Conservation (phyloP, 2,329 filamentous ascomycete genomes). For the Blastomyces silverae region DNA sequence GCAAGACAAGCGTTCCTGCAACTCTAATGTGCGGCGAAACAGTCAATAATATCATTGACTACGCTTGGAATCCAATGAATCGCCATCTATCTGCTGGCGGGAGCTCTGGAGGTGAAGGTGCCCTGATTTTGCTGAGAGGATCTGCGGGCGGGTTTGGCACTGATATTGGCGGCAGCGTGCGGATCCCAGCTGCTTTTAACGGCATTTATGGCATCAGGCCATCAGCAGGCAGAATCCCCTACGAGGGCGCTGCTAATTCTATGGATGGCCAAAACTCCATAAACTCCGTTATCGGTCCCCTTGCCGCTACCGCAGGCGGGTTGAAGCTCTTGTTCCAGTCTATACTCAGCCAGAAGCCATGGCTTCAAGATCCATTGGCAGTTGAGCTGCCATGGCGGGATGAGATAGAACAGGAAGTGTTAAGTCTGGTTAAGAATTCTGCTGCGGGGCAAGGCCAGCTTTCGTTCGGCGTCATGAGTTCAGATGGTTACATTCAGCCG, state of each 20-base stretch:
- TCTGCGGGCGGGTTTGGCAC: slow-evolving; percentile 53
- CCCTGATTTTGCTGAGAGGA: slow-evolving; percentile 50
- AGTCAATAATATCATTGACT: slow-evolving; percentile 55
- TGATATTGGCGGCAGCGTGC: slow-evolving; percentile 51
- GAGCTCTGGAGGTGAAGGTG: slow-evolving; percentile 54
- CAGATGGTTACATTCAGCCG: slow-evolving; percentile 47
- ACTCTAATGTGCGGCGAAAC: slow-evolving; percentile 55
- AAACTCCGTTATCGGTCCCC: slow-evolving; percentile 56
- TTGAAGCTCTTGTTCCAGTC: slow-evolving; percentile 52
- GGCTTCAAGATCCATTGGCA: slow-evolving; percentile 60
- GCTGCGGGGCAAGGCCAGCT: slow-evolving; percentile 36
- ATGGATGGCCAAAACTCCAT: slow-evolving; percentile 60
- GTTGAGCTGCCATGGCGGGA: slow-evolving; percentile 60
- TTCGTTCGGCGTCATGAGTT: slow-evolving; percentile 49
- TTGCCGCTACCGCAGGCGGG: slow-evolving; percentile 51
- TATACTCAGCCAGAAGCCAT: slow-evolving; percentile 54
- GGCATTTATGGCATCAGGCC: slow-evolving; percentile 53
- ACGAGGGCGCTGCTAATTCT: slow-evolving; percentile 55
- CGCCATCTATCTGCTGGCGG: slow-evolving; percentile 50
- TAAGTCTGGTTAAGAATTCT: slow-evolving; percentile 35
- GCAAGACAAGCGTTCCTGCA: slow-evolving; percentile 51
- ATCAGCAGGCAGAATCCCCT: slow-evolving; percentile 48
- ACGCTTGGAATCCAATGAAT: slow-evolving; percentile 53
- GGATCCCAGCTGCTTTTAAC: slow-evolving; percentile 56
- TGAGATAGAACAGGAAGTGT: slow-evolving; percentile 34